Base-by-base conservation (phyloP, 345 rosid genomes). In the Euphorbia lathyris region DNA sequence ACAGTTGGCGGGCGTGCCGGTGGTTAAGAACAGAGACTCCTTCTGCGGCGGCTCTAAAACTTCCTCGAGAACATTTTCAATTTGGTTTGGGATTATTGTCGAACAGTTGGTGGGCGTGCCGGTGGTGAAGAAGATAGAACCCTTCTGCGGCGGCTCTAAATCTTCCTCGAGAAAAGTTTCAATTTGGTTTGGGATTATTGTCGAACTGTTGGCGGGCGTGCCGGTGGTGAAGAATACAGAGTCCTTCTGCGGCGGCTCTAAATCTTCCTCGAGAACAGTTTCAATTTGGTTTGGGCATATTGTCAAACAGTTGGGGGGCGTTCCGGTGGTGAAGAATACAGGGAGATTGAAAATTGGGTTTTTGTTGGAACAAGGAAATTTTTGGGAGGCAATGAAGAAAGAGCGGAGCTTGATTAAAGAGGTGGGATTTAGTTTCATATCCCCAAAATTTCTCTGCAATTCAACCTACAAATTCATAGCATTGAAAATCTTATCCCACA, bases 231-330 rank as follows among this genome's bases (percentile, higher is more conserved):
- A 38, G 30, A 60, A 36, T 36, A 76, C 0, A 1, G 88, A 69
- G 78, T 74, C 70, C 71, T 67, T 57, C 7, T 72, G 67, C 19
- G 50, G 71, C 26, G n/a, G n/a, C n/a, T 69, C 74, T n/a, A 53
- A 10, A 64, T 50, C 63, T 27, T 53, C 71, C 61, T 45, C 67
- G 8, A 8, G 36, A 13, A 19, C 72, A 45, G 27, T 47, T 59
- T 75, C 79, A 30, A 30, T 50, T 72, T 84, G 77, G 20, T 74
- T 66, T 58, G 66, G 77, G 82, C 93, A 74, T 83, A 79, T 67
- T 68, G 95, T 90, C 91, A 91, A 90, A 88, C 68, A 88, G 74
- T 66, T 86, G 74, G 92, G 72, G 69, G 67, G 20, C 36, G 25
- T 50, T 9, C 13, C 1, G n/a, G 40, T 23, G 17, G 59, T 1